Evolutionary conservation across 2,329 filamentous ascomycete genomes (phyloP).

Genomic region (Lecanicillium sp.): DNA sequence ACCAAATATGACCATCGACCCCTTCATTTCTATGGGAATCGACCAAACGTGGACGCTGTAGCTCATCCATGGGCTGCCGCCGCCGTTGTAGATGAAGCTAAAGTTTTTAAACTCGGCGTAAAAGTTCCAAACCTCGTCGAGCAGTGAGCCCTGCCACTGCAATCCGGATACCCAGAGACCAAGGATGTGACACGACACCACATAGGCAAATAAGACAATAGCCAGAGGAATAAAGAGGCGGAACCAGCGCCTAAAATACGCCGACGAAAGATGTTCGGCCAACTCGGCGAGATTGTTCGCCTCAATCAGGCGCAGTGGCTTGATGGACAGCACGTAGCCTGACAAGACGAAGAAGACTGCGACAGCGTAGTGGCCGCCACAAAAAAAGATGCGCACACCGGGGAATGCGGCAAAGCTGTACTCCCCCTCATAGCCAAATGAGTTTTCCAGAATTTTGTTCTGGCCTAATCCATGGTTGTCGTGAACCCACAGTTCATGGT

Average conservation of each 20-base stretch:
- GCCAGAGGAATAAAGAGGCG: slow-evolving; percentile 45
- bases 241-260: slow-evolving; percentile 41
- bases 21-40: slow-evolving; percentile 56
- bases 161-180: slow-evolving; percentile 34
- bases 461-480: slow-evolving; percentile 21
- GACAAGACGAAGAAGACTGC: slow-evolving; percentile 51
- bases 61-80: slow-evolving; percentile 42
- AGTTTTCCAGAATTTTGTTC: slow-evolving; percentile 39
- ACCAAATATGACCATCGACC: slow-evolving; percentile 57
- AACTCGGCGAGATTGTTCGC: slow-evolving; percentile 32
- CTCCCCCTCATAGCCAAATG: slow-evolving; percentile 41
- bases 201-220: slow-evolving; percentile 43
- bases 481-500: slow-evolving; percentile 53
- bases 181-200: slow-evolving; percentile 43
- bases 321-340: slow-evolving; percentile 47
- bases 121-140: slow-evolving; percentile 41
- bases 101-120: slow-evolving; percentile 58
- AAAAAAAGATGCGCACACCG: slow-evolving; percentile 50
- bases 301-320: slow-evolving; percentile 38
- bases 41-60: slow-evolving; percentile 55
- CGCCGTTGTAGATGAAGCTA: slow-evolving; percentile 56
- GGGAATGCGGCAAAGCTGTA: slow-evolving; percentile 47
- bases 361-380: slow-evolving; percentile 54
- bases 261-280: slow-evolving; percentile 35
- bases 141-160: slow-evolving; percentile 30